A percentile compares a stretch with the other conserved stretches of the same genome.
Evolutionary conservation across 257 asterid species (phyloP).

Genomic region (Oldenlandia corymbosa): DNA sequence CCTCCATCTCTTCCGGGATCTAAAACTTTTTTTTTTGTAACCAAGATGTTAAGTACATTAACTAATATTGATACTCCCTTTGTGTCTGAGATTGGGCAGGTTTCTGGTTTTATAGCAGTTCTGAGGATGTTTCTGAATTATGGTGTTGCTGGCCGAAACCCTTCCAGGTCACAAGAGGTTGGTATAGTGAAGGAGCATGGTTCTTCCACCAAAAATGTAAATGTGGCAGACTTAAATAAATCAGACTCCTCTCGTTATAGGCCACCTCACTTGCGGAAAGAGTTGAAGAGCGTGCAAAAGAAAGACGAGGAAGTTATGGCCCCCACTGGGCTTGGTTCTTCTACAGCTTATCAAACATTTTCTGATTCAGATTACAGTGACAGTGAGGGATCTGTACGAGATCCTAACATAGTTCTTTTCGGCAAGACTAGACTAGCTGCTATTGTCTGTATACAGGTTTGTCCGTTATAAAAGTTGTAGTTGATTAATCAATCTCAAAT

Average conservation of each 20-base stretch:
- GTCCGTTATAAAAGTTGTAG: conserved; percentile 18
- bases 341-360: conserved; percentile 29
- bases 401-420: conserved; percentile 34
- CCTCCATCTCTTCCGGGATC: background rate
- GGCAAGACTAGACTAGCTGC: conserved; percentile 79
- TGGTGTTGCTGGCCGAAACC: conserved; percentile 58
- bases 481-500: background rate
- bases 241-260: conserved; percentile 49
- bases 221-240: conserved; percentile 35
- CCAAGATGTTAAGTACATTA: background rate
- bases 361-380: conserved; percentile 96
- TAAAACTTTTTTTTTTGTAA: background rate
- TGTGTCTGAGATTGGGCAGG: conserved; percentile 32
- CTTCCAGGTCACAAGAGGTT: conserved; percentile 29
- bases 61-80: background rate
- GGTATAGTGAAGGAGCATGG: conserved; percentile 31
- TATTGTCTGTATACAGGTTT: conserved; percentile 79
- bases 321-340: conserved; percentile 36
- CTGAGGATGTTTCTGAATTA: conserved; percentile 68
- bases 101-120: conserved; percentile 74
- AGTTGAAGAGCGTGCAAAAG: conserved; percentile 26
- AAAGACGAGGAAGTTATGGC: conserved; percentile 34
- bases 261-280: conserved; percentile 89
- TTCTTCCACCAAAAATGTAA: conserved; percentile 31
- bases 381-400: conserved; percentile 58